phyloP scores from a whole-genome alignment of 495 filamentous ascomycete genomes.

The Mytilinidion resinicola region DNA sequence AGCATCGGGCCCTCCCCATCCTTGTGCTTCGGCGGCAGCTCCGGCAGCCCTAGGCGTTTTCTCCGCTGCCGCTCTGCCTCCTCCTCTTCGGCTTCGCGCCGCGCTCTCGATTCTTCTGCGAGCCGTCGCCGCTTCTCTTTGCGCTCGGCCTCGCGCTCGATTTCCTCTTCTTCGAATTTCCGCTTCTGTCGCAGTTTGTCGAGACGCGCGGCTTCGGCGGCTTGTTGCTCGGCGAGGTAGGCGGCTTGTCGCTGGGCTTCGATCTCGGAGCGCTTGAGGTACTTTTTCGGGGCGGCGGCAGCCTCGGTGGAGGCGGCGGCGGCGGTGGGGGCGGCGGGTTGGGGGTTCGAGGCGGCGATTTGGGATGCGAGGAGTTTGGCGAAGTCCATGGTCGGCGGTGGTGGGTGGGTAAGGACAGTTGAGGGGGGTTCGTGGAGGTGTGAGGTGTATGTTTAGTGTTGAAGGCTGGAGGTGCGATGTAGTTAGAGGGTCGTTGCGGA shows the following conservation, averaged over 20 bases:
- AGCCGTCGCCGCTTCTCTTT: conserved; percentile 75
- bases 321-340: conserved; percentile 6
- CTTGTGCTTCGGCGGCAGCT: conserved; percentile 49
- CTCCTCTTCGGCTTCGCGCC: conserved; percentile 65
- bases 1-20: conserved; percentile 38
- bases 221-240: conserved; percentile 73
- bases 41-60: conserved; percentile 62
- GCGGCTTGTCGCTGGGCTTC: conserved; percentile 75
- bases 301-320: conserved; percentile 23
- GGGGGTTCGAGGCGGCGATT: conserved; percentile 68
- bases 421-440: too few relatives aligned
- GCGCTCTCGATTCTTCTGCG: conserved; percentile 67
- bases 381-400: conserved; percentile 69
- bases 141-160: conserved; percentile 55
- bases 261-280: conserved; percentile 75
- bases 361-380: conserved; percentile 83
- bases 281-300: conserved; percentile 56
- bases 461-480: too few relatives aligned
- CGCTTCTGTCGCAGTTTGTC: conserved; percentile 67
- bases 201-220: conserved; percentile 59
- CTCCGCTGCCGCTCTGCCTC: conserved; percentile 49
- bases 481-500: too few relatives aligned
- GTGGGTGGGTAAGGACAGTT: too few relatives aligned
- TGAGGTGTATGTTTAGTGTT: too few relatives aligned
- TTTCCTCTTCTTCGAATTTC: conserved; percentile 84